Conservation (phyloP, 2,329 filamentous ascomycete species). For the Monosporascus sp. region DNA sequence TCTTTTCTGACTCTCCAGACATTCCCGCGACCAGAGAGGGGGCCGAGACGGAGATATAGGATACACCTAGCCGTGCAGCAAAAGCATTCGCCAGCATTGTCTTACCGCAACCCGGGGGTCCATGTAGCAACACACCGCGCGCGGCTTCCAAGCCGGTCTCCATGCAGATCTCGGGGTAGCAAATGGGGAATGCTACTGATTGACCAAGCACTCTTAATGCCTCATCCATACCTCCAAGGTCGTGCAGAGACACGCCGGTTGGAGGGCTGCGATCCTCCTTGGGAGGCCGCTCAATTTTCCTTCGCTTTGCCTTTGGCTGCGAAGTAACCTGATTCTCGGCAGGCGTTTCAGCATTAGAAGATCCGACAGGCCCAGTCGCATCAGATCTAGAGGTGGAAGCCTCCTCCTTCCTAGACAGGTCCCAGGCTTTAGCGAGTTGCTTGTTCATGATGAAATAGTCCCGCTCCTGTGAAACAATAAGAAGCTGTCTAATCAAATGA, state of each 20-base stretch:
- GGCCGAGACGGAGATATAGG: conserved; percentile 77
- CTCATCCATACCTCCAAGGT: conserved; percentile 72
- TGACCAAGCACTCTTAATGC: conserved; percentile 66
- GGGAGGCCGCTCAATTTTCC: conserved; percentile 45
- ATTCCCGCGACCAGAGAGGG: conserved; percentile 80
- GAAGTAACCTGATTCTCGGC: conserved; percentile 55
- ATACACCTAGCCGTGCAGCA: conserved; percentile 68
- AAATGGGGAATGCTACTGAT: conserved; percentile 68
- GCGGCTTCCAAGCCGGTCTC: conserved; percentile 63
- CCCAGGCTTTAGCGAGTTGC: conserved; percentile 37
- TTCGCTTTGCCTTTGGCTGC: conserved; percentile 62
- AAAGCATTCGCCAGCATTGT: conserved; percentile 78
- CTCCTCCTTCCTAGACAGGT: conserved; percentile 19
- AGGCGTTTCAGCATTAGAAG: conserved; percentile 21
- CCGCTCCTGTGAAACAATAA: conserved; percentile 13
- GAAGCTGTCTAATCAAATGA: neutral
- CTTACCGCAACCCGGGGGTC: conserved; percentile 81
- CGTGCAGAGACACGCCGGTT: conserved; percentile 60
- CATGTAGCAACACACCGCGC: conserved; percentile 72
- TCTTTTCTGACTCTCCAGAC: conserved; percentile 86
- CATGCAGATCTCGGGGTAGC: conserved; percentile 60
- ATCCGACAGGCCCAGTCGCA: conserved; percentile 19
- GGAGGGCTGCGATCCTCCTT: conserved; percentile 60
- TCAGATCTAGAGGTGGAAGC: conserved; percentile 3
- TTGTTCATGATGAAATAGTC: conserved; percentile 34